Conservation (phyloP, 768 basidiomycete genomes). For the Lactarius hengduanensis region DNA sequence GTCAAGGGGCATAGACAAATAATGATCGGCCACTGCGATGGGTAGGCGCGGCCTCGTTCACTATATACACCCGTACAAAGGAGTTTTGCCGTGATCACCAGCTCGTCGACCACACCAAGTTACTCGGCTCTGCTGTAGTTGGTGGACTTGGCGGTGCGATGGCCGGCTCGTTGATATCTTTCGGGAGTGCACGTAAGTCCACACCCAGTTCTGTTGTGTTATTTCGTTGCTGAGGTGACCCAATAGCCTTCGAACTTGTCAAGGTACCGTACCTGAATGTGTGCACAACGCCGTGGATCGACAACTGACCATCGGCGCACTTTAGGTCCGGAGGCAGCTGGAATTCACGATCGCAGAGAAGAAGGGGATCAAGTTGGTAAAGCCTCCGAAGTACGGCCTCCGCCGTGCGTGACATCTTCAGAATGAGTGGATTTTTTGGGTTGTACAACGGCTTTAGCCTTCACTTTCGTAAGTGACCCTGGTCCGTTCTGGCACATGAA, state of each 20-base stretch:
- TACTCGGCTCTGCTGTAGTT: conserved; percentile 69
- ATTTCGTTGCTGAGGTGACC: conserved; percentile 26
- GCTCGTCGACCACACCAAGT: conserved; percentile 54
- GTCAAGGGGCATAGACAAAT: conserved; percentile 12
- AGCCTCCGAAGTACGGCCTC: conserved; percentile 76
- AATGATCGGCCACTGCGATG: conserved; percentile 20
- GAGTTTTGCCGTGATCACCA: conserved; percentile 62
- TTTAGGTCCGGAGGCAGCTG: conserved; percentile 82
- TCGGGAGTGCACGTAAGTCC: conserved; percentile 83
- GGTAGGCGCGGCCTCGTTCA: conserved; percentile 85
- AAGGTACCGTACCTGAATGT: conserved; percentile 67
- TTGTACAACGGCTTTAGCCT: conserved; percentile 83
- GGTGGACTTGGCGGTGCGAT: conserved; percentile 82
- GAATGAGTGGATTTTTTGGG: conserved; percentile 57
- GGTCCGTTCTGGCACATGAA: conserved; percentile 1
- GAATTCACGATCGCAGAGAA: conserved; percentile 88
- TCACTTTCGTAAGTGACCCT: conserved; percentile 66
- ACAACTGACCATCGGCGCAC: neutral
- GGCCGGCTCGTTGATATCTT: conserved; percentile 85
- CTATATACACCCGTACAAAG: conserved; percentile 85
- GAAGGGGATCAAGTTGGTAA: conserved; percentile 66
- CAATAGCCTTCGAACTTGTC: conserved; percentile 85
- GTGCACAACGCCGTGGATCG: neutral
- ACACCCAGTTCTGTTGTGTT: neutral
- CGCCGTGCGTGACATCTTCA: conserved; percentile 79